These are phyloP conservation scores for Xylaria sp. DNA, from an alignment of 2,329 filamentous ascomycete genomes.

Conservation along the genomic window DNA sequence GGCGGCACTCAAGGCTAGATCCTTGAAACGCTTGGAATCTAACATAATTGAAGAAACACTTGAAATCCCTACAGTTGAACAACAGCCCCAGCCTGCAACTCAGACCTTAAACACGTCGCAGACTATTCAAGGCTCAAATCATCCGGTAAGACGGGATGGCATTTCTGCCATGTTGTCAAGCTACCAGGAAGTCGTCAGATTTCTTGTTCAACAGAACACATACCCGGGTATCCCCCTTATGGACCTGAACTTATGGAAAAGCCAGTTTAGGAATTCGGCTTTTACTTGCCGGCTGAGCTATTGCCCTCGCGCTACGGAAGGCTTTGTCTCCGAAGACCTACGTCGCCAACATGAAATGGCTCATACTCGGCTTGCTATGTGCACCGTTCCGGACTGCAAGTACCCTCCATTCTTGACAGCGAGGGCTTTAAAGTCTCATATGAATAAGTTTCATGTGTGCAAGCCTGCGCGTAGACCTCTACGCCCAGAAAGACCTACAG, in stretches of 20 bases:
- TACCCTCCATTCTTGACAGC: slow-evolving; percentile 14
- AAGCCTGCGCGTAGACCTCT: slow-evolving; percentile 18
- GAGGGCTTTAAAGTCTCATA: slow-evolving; percentile 10
- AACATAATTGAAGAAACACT: slow-evolving; percentile 1
- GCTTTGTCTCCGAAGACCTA: slow-evolving; percentile 16
- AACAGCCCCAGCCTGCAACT: background rate
- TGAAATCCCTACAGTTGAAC: background rate
- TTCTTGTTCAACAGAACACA: slow-evolving; percentile 13
- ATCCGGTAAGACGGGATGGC: background rate
- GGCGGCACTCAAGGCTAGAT: slow-evolving; percentile 1
- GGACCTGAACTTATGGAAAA: slow-evolving; percentile 15
- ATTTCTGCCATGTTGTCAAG: background rate
- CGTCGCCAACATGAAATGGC: slow-evolving; percentile 21
- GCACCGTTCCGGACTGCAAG: slow-evolving; percentile 16
- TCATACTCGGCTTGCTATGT: slow-evolving; percentile 12
- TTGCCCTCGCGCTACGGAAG: slow-evolving; percentile 19
- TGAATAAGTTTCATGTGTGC: slow-evolving; percentile 7
- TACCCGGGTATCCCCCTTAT: slow-evolving; percentile 5
- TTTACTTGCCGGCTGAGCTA: slow-evolving; percentile 24
- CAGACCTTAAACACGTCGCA: background rate
- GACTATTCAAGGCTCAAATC: too few relatives aligned
- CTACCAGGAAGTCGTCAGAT: background rate
- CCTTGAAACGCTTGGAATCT: slow-evolving; percentile 6
- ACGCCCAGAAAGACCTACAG: background rate
- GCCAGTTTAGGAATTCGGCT: slow-evolving; percentile 18